Conservation (phyloP, 768 basidiomycete genomes). For the Dacryopinax spathularia region DNA sequence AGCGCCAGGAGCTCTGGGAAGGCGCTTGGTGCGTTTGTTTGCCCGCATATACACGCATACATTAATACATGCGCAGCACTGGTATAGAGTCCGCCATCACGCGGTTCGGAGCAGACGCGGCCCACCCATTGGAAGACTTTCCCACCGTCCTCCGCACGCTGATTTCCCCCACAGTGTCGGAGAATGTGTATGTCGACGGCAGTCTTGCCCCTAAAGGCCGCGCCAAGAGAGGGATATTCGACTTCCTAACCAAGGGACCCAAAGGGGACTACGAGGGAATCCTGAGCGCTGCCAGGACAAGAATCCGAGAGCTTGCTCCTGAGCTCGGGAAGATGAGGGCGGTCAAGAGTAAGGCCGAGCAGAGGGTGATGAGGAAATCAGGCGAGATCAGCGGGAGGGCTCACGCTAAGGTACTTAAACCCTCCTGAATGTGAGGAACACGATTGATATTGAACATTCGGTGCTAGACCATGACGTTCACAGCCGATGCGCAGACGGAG, state of each 20-base stretch:
- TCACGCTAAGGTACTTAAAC: slow-evolving; percentile 69
- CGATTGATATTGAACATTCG: neutral
- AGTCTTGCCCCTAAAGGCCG: slow-evolving; percentile 17
- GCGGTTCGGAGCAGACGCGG: slow-evolving; percentile 70
- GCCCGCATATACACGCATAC: slow-evolving; percentile 5
- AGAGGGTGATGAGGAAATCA: slow-evolving; percentile 63
- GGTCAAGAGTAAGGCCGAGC: slow-evolving; percentile 69
- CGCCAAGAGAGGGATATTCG: slow-evolving; percentile 27
- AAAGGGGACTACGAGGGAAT: slow-evolving; percentile 39
- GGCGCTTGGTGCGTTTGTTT: slow-evolving; percentile 46
- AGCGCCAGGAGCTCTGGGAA: slow-evolving; percentile 78
- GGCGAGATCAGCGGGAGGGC: slow-evolving; percentile 79
- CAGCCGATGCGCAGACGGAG: slow-evolving; percentile 43
- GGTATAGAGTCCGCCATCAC: slow-evolving; percentile 46
- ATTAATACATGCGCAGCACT: slow-evolving; percentile 32
- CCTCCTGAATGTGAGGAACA: neutral
- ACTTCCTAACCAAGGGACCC: slow-evolving; percentile 27
- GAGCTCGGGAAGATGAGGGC: slow-evolving; percentile 57
- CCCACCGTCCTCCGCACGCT: slow-evolving; percentile 44
- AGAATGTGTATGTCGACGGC: slow-evolving; percentile 32
- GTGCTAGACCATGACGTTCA: slow-evolving; percentile 68
- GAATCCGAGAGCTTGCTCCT: slow-evolving; percentile 41
- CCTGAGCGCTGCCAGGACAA: slow-evolving; percentile 38
- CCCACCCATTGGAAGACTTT: slow-evolving; percentile 38
- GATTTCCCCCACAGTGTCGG: slow-evolving; percentile 22